These are phyloP conservation scores for Tothia fuscella DNA, from an alignment of 2,329 filamentous ascomycete species.

Conservation along the genomic window DNA sequence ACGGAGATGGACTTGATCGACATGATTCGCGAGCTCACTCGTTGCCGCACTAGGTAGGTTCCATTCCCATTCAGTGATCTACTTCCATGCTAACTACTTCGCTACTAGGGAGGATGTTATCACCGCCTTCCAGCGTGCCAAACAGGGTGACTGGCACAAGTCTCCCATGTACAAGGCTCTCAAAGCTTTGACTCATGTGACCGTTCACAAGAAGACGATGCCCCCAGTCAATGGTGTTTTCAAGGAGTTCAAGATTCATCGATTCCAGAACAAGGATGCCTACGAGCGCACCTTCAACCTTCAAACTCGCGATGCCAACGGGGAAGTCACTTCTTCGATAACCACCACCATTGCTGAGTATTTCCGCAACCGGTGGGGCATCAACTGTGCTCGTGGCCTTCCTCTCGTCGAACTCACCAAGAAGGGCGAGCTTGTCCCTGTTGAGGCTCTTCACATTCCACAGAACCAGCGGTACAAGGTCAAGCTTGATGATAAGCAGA, in stretches of 20 bases:
- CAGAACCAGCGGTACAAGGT: slow-evolving; percentile 46
- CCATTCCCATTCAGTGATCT: neutral
- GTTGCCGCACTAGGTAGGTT: neutral
- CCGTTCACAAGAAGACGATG: slow-evolving; percentile 6
- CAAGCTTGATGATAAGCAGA: slow-evolving; percentile 53
- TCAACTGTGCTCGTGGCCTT: slow-evolving; percentile 28
- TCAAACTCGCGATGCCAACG: slow-evolving; percentile 20
- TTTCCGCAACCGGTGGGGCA: slow-evolving; percentile 40
- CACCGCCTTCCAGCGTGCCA: neutral
- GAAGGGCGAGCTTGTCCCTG: slow-evolving; percentile 31
- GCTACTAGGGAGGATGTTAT: neutral
- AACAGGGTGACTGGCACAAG: slow-evolving; percentile 5
- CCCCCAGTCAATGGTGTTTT: neutral
- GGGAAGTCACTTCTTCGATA: slow-evolving; percentile 32
- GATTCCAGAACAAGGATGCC: slow-evolving; percentile 49
- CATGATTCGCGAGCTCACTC: neutral
- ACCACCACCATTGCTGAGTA: slow-evolving; percentile 47
- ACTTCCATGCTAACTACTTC: no score
- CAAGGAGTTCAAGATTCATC: slow-evolving; percentile 14
- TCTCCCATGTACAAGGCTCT: slow-evolving; percentile 2
- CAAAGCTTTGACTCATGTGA: slow-evolving; percentile 7
- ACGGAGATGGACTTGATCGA: slow-evolving; percentile 1
- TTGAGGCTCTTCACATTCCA: slow-evolving; percentile 6
- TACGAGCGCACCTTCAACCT: slow-evolving; percentile 27
- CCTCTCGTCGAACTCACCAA: slow-evolving; percentile 49